Percentiles rank a stretch among this genome's conserved stretches.
Conservation (phyloP, 306 rosid genomes). For the Spatholobus suberectus region DNA sequence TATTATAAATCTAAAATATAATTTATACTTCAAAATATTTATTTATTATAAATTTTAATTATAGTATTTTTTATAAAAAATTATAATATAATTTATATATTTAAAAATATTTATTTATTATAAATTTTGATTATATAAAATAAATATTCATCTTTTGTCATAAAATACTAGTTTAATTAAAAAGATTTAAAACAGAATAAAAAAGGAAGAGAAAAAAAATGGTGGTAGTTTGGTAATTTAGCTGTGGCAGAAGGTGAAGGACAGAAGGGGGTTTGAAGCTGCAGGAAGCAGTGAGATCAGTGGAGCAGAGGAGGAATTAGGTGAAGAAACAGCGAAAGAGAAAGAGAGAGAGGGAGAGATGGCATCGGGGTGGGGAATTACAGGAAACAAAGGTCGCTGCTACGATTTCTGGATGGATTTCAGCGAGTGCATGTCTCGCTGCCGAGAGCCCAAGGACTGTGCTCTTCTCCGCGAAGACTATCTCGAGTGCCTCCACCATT, state of each 20-base stretch:
- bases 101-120: too few species aligned
- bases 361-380: constrained; percentile 99
- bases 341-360: constrained; percentile 32
- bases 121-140: too few species aligned
- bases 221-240: constrained; percentile 32
- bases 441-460: constrained; percentile 96
- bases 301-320: background rate
- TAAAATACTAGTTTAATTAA: too few species aligned
- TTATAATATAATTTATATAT: too few species aligned
- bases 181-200: too few species aligned
- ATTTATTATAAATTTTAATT: too few species aligned
- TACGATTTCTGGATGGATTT: constrained; percentile 99
- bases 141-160: too few species aligned
- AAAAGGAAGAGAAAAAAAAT: background rate
- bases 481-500: constrained; percentile 97
- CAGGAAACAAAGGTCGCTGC: constrained; percentile 96
- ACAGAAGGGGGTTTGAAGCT: background rate
- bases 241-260: background rate
- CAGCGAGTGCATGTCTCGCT: constrained; percentile 97
- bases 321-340: background rate
- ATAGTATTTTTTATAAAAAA: too few species aligned
- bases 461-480: constrained; percentile 96
- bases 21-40: too few species aligned
- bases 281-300: constrained; percentile 14
- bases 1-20: too few species aligned